phyloP scores from a whole-genome alignment of 345 rosid species.

The Melaleuca quinquenervia region DNA sequence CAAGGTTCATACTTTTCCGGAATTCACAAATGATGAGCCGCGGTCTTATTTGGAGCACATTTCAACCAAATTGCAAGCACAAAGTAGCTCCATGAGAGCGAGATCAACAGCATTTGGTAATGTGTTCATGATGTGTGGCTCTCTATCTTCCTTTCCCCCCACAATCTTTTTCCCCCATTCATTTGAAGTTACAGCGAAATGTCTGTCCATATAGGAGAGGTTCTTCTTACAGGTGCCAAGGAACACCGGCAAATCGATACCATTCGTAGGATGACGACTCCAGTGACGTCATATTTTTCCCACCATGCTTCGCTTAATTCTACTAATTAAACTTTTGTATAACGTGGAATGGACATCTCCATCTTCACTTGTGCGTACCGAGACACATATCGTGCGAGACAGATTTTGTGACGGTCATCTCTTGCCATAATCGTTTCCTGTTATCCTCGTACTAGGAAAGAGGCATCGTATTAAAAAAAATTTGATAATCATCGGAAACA shows the following conservation, averaged over 20 bases:
- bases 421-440: too few relatives aligned
- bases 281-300: background rate
- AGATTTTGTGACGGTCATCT: too few relatives aligned
- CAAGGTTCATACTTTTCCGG: background rate
- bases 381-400: too few relatives aligned
- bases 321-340: background rate
- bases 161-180: too few relatives aligned
- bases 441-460: too few relatives aligned
- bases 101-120: background rate
- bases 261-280: background rate
- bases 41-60: background rate
- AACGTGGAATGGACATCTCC: background rate
- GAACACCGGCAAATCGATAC: background rate
- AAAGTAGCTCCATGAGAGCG: too few relatives aligned
- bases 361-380: too few relatives aligned
- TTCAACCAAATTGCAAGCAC: too few relatives aligned
- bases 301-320: background rate
- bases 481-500: background rate
- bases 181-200: background rate
- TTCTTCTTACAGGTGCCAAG: background rate
- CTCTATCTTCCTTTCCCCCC: background rate
- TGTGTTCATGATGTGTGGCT: background rate
- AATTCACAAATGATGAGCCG: too few relatives aligned
- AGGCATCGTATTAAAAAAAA: too few relatives aligned
- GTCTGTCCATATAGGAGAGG: background rate